Base-by-base conservation (phyloP, 306 rosid species). In the Psophocarpus tetragonolobus region DNA sequence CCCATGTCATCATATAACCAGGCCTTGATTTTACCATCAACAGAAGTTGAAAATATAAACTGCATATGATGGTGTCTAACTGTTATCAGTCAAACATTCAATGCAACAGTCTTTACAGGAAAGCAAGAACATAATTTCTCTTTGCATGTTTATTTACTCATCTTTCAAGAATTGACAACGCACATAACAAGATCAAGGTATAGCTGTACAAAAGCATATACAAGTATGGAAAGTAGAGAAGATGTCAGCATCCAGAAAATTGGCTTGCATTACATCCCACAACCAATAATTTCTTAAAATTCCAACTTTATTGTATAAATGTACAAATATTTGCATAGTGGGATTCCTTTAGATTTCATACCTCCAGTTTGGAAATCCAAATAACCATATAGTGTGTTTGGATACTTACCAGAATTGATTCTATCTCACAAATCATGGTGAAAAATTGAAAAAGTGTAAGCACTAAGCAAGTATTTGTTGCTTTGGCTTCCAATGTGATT, bases 11-110 rank as follows among this genome's bases (percentile, higher is more conserved):
- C 94, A 54, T 88, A 92, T 58, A 94, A 77, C 96, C 97, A 94
- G 21, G 90, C 93, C 80, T 87, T 90, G 68, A 91, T 87, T 84
- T 90, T 91, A 14, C 98, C 97, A 81, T 91, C 96, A 62, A 76
- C 47, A 44, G 91, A 86, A 72, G 91, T 94, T 44, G 96, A 91
- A 72, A 87, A 87, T 74, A 91, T 81, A 79, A 85, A 88, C 98
- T 94, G 90, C 82, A 81, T 17, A 45, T 58, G 60, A 56, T 7
- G 9, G 60, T 41, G 47, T 29, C 48, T 32, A 68, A 84, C 36
- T 57, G 17, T 69, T 24, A 21, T 29, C 60, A 54, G 53, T 67
- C 41, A 41, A 30, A 35, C 30, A 76, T 13, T 58, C 64, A 32
- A 10, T 3, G 65, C 53, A 54, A 35, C 10, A 23, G 36, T 14